Conservation (phyloP, 805 yeast genomes). For the Lipomyces kockii region DNA sequence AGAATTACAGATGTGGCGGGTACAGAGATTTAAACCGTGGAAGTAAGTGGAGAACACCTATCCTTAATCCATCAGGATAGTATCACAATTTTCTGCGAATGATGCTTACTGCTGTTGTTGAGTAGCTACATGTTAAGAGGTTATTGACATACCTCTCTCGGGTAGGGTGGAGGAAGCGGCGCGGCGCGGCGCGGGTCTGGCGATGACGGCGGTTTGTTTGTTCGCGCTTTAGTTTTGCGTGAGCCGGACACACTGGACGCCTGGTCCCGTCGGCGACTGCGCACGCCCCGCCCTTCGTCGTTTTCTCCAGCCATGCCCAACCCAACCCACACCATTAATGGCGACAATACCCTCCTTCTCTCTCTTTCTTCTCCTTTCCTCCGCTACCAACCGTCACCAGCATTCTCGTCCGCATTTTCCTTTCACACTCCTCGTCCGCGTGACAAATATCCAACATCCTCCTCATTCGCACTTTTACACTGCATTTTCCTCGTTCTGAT, state of each 20-base stretch:
- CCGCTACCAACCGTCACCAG: background rate
- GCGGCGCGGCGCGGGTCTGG: slow-evolving; percentile 1
- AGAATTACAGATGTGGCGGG: too few species aligned
- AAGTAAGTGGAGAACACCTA: too few species aligned
- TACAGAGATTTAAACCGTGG: too few species aligned
- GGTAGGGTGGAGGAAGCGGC: too few species aligned
- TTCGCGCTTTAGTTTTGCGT: background rate
- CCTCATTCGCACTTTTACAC: background rate
- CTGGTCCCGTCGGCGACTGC: slow-evolving; percentile 1
- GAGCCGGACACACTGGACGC: background rate
- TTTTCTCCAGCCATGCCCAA: background rate
- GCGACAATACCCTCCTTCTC: background rate
- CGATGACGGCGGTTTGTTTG: slow-evolving; percentile 1
- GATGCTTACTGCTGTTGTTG: too few species aligned
- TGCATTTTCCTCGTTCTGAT: background rate
- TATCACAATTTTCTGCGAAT: too few species aligned
- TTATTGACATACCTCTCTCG: too few species aligned
- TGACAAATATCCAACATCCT: background rate
- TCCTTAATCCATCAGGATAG: too few species aligned
- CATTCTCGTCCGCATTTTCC: background rate
- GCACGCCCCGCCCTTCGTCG: background rate
- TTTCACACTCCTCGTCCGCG: background rate
- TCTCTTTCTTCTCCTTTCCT: background rate
- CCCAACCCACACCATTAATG: background rate
- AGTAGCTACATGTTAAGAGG: too few species aligned